Base-by-base conservation (phyloP, 306 rosid genomes). In the Lablab purpureus region DNA sequence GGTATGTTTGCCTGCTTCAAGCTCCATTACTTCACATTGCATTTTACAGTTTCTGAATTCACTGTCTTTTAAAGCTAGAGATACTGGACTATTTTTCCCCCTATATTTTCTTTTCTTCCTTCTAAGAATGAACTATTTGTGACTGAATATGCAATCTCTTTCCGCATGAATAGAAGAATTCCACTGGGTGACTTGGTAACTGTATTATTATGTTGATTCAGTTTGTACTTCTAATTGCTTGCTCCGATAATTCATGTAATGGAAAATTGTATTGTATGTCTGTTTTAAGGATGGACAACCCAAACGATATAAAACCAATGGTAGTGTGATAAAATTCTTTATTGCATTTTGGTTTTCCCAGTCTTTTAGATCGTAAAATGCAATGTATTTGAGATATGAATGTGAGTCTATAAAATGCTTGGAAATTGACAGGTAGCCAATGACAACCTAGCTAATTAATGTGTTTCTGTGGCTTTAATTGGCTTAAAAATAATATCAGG, bases 1-100 rank as follows among this genome's bases (percentile, higher is more conserved):
- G 94, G 99, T 96, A 91, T 74, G 85, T 76, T 80, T 82, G 50
- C 81, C 49, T 81, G 67, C 87, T 77, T 77, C 74, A 32, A 76
- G 25, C 51, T 84, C 50, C 62, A 43, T 55, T 71, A 49, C 58
- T 64, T 54, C 70, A 40, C 64, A 32, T 27, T 60, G 71, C 76
- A 54, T 65, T 32, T 47, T n/a, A 40, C 49, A 74, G 67, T 51
- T 27, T 45, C 49, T 43, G 36, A 58, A 59, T 46, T 78, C 30
- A 47, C 32, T 36, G 36, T 62, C 65, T 60, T 49, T 76, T 73
- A 51, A 15, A 56, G 52, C 54, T 7, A 58, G 41, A 70, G 36
- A 11, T 32, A 17, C 49, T 34, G 22, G 36, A 36, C 28, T 19
- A 3, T 28, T 14, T 65, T 21, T 7, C 10, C 36, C 79, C 67